These are phyloP conservation scores for Daedalea quercina DNA, from an alignment of 768 basidiomycete genomes.

Conservation along the genomic window DNA sequence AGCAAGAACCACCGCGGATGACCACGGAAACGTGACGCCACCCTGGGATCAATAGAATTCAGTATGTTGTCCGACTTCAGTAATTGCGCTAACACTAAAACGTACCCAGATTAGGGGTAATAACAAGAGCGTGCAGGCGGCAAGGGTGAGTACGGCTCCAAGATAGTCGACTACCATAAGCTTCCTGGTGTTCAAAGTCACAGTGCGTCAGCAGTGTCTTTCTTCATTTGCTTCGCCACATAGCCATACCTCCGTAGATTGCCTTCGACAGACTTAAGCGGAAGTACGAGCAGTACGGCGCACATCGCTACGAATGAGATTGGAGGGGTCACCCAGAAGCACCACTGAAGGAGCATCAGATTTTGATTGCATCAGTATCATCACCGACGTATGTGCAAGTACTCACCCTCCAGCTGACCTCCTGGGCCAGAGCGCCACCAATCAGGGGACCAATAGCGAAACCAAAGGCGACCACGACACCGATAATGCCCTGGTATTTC, in stretches of 20 bases:
- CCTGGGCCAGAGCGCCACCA: slow-evolving; percentile 59
- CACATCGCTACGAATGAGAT: slow-evolving; percentile 45
- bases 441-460: slow-evolving; percentile 63
- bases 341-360: slow-evolving; percentile 41
- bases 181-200: slow-evolving; percentile 35
- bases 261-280: slow-evolving; percentile 63
- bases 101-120: slow-evolving; percentile 68
- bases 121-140: slow-evolving; percentile 55
- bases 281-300: slow-evolving; percentile 56
- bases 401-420: slow-evolving; percentile 52
- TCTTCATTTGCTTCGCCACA: not conserved
- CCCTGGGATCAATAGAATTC: slow-evolving; percentile 43
- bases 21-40: slow-evolving; percentile 69
- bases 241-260: slow-evolving; percentile 39
- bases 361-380: not conserved
- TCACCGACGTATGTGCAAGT: too few relatives aligned
- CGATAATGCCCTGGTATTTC: slow-evolving; percentile 74
- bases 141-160: slow-evolving; percentile 51
- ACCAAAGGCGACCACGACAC: slow-evolving; percentile 51
- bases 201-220: not conserved
- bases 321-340: slow-evolving; percentile 69
- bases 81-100: not conserved
- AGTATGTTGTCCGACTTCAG: not conserved
- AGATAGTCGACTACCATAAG: slow-evolving; percentile 59
- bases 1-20: slow-evolving; percentile 47